phyloP scores from a whole-genome alignment of 371 early-diverging fungal species.

The Syncephalastrum racemosum region DNA sequence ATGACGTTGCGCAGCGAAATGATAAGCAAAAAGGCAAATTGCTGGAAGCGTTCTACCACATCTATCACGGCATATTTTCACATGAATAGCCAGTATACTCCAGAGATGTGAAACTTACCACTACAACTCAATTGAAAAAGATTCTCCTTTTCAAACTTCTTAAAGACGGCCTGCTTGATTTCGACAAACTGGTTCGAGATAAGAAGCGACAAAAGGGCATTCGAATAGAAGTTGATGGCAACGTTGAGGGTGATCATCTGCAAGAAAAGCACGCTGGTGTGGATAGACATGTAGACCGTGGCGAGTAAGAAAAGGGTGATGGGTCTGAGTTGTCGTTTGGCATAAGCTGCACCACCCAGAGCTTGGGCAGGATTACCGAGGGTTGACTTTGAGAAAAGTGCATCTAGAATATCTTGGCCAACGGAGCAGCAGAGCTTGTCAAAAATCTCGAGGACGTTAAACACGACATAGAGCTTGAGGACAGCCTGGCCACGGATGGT shows the following conservation, averaged over 20 bases:
- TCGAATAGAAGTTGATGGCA: conserved; percentile 93
- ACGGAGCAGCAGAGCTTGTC: conserved; percentile 93
- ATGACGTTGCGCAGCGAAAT: conserved; percentile 88
- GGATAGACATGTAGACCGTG: conserved; percentile 80
- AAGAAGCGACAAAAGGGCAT: conserved; percentile 87
- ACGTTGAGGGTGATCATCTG: conserved; percentile 96
- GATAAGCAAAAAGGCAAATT: conserved; percentile 80
- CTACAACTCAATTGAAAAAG: conserved; percentile 92
- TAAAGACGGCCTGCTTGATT: conserved; percentile 95
- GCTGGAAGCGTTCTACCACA: conserved; percentile 94
- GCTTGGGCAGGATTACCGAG: conserved; percentile 37
- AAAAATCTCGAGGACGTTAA: conserved; percentile 92
- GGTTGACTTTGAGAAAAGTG: conserved; percentile 76
- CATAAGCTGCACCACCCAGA: conserved; percentile 28
- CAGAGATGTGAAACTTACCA: conserved; percentile 47
- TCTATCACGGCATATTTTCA: conserved; percentile 47
- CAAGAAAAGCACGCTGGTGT: conserved; percentile 90
- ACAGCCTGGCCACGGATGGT: conserved; percentile 93
- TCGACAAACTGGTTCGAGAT: conserved; percentile 98
- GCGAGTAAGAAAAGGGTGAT: conserved; percentile 72
- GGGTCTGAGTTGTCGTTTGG: conserved; percentile 52
- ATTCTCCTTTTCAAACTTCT: conserved; percentile 94
- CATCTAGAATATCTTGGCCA: conserved; percentile 93
- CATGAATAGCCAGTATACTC: conserved; percentile 2
- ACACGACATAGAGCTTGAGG: conserved; percentile 96